Evolutionary conservation across 208 protist genomes (phyloP).

Genomic region (Giardia duodenalis): DNA sequence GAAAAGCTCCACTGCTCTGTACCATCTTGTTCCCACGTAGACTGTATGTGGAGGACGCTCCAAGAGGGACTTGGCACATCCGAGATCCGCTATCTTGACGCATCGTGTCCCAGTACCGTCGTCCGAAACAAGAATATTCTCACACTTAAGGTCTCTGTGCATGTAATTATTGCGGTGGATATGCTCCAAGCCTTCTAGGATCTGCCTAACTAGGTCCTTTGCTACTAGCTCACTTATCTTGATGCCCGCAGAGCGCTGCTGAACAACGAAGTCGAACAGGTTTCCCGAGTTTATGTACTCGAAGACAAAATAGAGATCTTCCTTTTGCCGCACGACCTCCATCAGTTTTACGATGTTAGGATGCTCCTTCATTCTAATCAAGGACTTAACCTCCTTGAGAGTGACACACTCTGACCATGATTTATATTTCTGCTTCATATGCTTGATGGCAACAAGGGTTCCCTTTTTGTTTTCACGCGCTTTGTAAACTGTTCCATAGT

Average conservation of each 20-base stretch:
- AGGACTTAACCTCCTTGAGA: background rate
- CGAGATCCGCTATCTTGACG: constrained; percentile 22
- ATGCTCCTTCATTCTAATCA: background rate
- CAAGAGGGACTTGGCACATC: background rate
- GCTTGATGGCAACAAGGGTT: background rate
- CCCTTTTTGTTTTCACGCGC: background rate
- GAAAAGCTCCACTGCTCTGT: background rate
- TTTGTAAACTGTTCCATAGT: constrained; percentile 23
- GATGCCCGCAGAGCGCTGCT: background rate
- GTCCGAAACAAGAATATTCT: constrained; percentile 9
- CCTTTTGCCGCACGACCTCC: background rate
- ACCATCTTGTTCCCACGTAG: constrained; percentile 20
- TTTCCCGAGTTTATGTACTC: background rate
- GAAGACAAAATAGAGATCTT: constrained; percentile 22
- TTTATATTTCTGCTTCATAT: constrained; percentile 11
- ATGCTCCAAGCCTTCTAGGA: background rate
- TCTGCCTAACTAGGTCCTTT: background rate
- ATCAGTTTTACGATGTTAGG: constrained; percentile 1
- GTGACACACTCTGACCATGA: background rate
- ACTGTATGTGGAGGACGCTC: background rate
- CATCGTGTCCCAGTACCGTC: background rate
- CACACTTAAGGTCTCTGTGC: constrained; percentile 11
- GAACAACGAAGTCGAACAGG: constrained; percentile 3
- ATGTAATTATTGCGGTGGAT: background rate
- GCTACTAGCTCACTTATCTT: background rate